phyloP scores from a whole-genome alignment of 805 yeast species.

The Lipomyces lipofer region DNA sequence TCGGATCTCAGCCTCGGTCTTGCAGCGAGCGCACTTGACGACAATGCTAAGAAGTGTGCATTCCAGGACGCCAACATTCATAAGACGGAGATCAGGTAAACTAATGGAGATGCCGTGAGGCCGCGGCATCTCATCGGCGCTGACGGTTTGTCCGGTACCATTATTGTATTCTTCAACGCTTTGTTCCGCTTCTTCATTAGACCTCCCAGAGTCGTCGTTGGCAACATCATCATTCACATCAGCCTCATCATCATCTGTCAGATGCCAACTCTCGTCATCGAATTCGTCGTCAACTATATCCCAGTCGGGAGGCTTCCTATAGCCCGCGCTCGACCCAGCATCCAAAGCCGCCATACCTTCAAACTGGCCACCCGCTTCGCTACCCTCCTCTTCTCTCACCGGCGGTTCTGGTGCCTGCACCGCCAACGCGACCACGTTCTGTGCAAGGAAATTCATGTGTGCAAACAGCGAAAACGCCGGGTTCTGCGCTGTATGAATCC shows the following conservation, averaged over 20 bases:
- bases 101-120: constrained; percentile 40
- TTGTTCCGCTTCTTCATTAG: constrained; percentile 33
- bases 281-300: constrained; percentile 23
- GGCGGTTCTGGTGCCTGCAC: neutral
- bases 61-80: constrained; percentile 41
- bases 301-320: constrained; percentile 30
- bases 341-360: too few relatives aligned
- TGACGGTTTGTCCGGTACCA: neutral
- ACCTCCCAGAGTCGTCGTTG: constrained; percentile 28
- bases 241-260: constrained; percentile 5
- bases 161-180: neutral
- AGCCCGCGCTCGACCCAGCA: neutral
- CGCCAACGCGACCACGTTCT: constrained; percentile 13
- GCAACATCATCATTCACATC: constrained; percentile 12
- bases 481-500: constrained; percentile 4
- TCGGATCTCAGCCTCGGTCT: constrained; percentile 39
- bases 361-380: neutral
- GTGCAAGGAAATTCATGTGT: constrained; percentile 27
- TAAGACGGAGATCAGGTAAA: constrained; percentile 38
- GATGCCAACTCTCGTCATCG: too few relatives aligned
- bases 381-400: neutral
- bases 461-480: constrained; percentile 29
- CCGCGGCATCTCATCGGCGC: constrained; percentile 1
- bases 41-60: constrained; percentile 39
- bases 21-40: constrained; percentile 44